Evolutionary conservation across 2,329 filamentous ascomycete species (phyloP).

Genomic region (Colletotrichum liriopes): DNA sequence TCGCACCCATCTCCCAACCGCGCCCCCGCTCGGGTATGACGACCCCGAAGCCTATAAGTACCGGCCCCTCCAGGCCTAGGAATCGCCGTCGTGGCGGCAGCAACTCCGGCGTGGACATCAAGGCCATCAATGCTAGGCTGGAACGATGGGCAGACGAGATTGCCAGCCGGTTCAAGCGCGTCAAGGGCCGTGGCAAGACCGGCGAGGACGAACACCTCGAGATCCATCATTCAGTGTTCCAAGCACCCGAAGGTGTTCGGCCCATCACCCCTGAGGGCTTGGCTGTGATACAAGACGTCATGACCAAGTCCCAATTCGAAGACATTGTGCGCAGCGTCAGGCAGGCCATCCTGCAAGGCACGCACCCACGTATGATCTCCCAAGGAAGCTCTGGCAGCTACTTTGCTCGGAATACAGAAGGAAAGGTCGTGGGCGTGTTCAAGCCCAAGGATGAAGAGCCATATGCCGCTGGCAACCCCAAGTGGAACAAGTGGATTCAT

Average conservation of each 20-base stretch:
- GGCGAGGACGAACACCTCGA: slow-evolving; percentile 90
- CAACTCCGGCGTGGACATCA: slow-evolving; percentile 95
- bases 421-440: slow-evolving; percentile 97
- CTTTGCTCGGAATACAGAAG: slow-evolving; percentile 92
- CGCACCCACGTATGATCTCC: slow-evolving; percentile 95
- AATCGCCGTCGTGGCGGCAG: slow-evolving; percentile 69
- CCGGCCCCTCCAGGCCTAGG: slow-evolving; percentile 53
- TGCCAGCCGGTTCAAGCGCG: slow-evolving; percentile 94
- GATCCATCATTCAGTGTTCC: slow-evolving; percentile 98
- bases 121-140: slow-evolving; percentile 95
- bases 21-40: slow-evolving; percentile 73
- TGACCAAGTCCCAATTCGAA: slow-evolving; percentile 88
- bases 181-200: slow-evolving; percentile 80
- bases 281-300: slow-evolving; percentile 74
- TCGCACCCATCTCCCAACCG: slow-evolving; percentile 75
- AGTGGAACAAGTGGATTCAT: slow-evolving; percentile 99
- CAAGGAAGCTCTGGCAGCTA: slow-evolving; percentile 99
- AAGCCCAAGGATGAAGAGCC: slow-evolving; percentile 99
- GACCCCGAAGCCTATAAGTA: slow-evolving; percentile 63
- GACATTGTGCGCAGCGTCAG: slow-evolving; percentile 91
- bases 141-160: slow-evolving; percentile 99
- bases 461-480: slow-evolving; percentile 96
- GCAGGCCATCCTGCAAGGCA: slow-evolving; percentile 88
- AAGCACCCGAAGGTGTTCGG: slow-evolving; percentile 88
- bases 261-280: slow-evolving; percentile 84